Evolutionary conservation across 2,329 filamentous ascomycete genomes (phyloP).

Genomic region (Fusarium heterosporum): DNA sequence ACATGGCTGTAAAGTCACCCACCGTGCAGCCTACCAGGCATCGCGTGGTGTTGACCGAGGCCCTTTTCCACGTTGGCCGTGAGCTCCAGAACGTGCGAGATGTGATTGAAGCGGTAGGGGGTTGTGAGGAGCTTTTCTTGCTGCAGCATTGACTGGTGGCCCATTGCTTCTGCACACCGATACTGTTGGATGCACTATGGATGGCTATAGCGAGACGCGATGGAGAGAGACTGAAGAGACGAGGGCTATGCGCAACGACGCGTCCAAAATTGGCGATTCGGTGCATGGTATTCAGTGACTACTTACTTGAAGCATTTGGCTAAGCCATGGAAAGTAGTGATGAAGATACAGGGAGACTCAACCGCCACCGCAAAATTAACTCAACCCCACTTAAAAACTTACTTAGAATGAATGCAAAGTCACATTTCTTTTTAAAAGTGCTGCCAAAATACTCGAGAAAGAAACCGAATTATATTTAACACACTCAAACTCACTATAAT

Average conservation of each 20-base stretch:
- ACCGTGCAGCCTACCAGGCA: conserved; percentile 66
- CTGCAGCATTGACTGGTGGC: conserved; percentile 28
- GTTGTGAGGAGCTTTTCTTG: conserved; percentile 1
- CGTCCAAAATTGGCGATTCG: rapidly evolving
- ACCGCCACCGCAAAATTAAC: conserved; percentile 14
- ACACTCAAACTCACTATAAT: no score
- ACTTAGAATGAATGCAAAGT: no score
- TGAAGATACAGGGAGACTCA: not conserved
- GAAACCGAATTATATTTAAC: no score
- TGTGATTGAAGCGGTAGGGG: not conserved
- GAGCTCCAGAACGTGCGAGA: conserved; percentile 51
- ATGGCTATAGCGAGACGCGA: not conserved
- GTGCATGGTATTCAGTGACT: not conserved
- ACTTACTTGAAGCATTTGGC: no score
- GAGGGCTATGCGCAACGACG: not conserved
- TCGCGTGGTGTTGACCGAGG: conserved; percentile 65
- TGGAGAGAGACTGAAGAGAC: not conserved
- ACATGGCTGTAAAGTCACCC: conserved; percentile 68
- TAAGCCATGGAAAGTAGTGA: not conserved
- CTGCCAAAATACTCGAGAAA: no score
- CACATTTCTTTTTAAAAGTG: no score
- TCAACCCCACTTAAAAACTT: conserved; percentile 30
- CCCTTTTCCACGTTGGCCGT: conserved; percentile 59
- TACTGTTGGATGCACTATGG: not conserved
- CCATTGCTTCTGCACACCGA: conserved; percentile 11